Evolutionary conservation across 495 filamentous ascomycete species (phyloP), one percentile per base, ranked within the genome.

Genomic region (Annulohypoxylon bovei): DNA sequence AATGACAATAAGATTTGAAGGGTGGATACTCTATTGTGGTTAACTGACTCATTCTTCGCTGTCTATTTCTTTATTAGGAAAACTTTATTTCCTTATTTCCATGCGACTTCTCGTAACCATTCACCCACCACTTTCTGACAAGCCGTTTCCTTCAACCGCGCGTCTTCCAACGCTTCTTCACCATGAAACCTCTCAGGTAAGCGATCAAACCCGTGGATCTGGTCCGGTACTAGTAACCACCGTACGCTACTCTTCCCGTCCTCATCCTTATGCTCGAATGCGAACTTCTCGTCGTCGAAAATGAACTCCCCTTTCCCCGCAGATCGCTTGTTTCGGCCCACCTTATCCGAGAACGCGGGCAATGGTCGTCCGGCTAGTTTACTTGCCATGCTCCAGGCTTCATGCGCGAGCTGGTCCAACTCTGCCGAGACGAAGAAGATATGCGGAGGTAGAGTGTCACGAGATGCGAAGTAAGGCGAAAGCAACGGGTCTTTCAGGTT

Each of bases 391-490:
- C 72, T 54, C 80, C 77, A 81, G 20, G 65, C 71, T 62, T 79
- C 80, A 3, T 66, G 40, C 1, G 72, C 76, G 20, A 82, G 67
- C 62, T 80, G 73, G 32, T 90, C 71, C 75, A 88, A 32, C 84
- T 90, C 81, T 79, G 79, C 73, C 75, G 81, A 68, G 76, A 90
- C 64, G 80, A 88, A 65, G 77, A 87, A 80, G 0, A 82, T 70
- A 33, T 74, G 71, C 37, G 55, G 54, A 2, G 80, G 80, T 0
- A 81, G 62, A 5, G 49, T n/a, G 4, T 78, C 73, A 6, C 72
- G 63, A 20, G 44, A 35, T 0, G 75, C 76, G 39, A 77, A 79
- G 35, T 62, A 33, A 0, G 81, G 77, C 9, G 75, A 78, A 9
- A 83, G 56, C 22, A 78, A 54, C 28, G 78, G 70, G 12, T 82